These are phyloP conservation scores for Mucor indicus DNA, from an alignment of 371 early-diverging fungal species.

Conservation along the genomic window DNA sequence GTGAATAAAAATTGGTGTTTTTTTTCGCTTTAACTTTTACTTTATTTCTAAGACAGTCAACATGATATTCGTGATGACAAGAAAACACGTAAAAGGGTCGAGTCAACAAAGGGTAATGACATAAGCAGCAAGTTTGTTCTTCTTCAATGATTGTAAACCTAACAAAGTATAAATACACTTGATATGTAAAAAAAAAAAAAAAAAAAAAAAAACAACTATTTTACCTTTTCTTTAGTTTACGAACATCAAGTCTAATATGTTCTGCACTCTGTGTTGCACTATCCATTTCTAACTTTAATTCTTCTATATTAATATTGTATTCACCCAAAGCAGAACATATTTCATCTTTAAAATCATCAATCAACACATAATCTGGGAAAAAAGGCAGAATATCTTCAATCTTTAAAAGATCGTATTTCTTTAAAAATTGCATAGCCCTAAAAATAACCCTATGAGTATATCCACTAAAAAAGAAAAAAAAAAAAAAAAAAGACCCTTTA, in stretches of 20 bases:
- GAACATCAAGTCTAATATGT: constrained; percentile 75
- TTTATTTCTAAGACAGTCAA: constrained; percentile 78
- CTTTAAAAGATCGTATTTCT: constrained; percentile 77
- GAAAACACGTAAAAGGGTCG: constrained; percentile 23
- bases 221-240: constrained; percentile 67
- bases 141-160: constrained; percentile 22
- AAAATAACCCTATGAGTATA: not conserved
- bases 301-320: constrained; percentile 80
- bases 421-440: constrained; percentile 82
- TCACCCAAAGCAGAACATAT: constrained; percentile 82
- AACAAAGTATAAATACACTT: too few relatives aligned
- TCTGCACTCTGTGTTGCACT: constrained; percentile 85
- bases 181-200: not conserved
- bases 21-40: constrained; percentile 26
- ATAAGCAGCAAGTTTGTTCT: constrained; percentile 17
- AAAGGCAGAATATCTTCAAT: constrained; percentile 94
- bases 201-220: not conserved
- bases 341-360: constrained; percentile 94
- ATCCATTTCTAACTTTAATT: constrained; percentile 85
- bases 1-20: not conserved
- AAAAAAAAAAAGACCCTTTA: too few relatives aligned
- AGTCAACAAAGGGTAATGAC: constrained; percentile 42
- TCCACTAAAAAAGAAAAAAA: too few relatives aligned
- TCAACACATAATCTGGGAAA: constrained; percentile 92
- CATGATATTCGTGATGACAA: constrained; percentile 51